Percentiles rank a stretch among this genome's conserved stretches.
Evolutionary conservation across 495 filamentous ascomycete species (phyloP).

Genomic region (Penicillium samsonianum): DNA sequence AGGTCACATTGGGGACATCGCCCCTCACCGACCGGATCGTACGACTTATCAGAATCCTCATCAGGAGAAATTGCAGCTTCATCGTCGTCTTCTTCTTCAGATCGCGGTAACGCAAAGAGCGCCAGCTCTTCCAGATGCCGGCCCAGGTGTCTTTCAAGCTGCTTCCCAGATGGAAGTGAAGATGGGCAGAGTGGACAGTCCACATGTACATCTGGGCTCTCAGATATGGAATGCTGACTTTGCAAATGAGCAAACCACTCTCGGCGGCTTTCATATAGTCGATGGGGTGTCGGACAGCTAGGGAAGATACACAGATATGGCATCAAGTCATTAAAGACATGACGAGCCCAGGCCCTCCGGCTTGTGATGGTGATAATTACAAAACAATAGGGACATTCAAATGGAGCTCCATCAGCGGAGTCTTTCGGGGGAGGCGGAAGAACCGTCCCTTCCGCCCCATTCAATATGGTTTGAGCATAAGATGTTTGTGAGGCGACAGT

Average conservation of each 20-base stretch:
- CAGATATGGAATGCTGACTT: conserved; percentile 5
- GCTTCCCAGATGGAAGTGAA: not conserved
- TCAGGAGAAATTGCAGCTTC: too few relatives aligned
- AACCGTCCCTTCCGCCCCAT: not conserved
- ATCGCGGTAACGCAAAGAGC: conserved; percentile 18
- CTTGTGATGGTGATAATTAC: conserved; percentile 19
- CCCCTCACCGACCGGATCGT: too few relatives aligned
- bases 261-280: conserved; percentile 25
- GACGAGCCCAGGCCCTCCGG: conserved; percentile 22
- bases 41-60: too few relatives aligned
- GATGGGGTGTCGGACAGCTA: conserved; percentile 21
- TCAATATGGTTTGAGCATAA: not conserved
- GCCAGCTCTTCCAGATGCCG: conserved; percentile 27
- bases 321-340: conserved; percentile 35
- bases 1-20: too few relatives aligned
- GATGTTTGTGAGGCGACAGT: not conserved
- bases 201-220: not conserved
- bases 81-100: too few relatives aligned
- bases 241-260: conserved; percentile 29
- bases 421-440: conserved; percentile 15
- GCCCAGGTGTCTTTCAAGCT: conserved; percentile 20
- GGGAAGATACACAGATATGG: conserved; percentile 30
- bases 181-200: conserved; percentile 17
- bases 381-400: conserved; percentile 35
- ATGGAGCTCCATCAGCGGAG: conserved; percentile 10